phyloP scores from a whole-genome alignment of 2,329 filamentous ascomycete genomes.

The Stromatinia cepivora region DNA sequence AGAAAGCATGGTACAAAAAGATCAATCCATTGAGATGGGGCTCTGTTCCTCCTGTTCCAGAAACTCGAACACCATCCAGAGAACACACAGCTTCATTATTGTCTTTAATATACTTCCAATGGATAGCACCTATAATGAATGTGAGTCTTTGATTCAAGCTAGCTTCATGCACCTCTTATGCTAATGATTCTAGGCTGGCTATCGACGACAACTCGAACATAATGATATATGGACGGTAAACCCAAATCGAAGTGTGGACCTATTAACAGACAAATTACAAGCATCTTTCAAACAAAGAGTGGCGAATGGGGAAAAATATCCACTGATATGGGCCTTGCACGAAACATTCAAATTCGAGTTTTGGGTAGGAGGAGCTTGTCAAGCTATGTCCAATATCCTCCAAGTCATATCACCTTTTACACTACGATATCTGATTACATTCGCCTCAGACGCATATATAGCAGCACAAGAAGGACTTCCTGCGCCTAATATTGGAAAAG shows the following conservation, averaged over 20 bases:
- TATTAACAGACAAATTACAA: conserved; percentile 66
- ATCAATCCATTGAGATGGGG: conserved; percentile 64
- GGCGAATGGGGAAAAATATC: conserved; percentile 67
- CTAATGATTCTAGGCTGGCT: conserved; percentile 62
- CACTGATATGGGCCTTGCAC: conserved; percentile 77
- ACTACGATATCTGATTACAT: conserved; percentile 82
- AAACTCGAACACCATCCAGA: conserved; percentile 55
- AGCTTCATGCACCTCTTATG: conserved; percentile 1
- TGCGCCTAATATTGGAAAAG: conserved; percentile 68
- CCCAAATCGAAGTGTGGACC: conserved; percentile 70
- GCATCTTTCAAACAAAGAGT: conserved; percentile 69
- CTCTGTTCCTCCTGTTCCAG: conserved; percentile 54
- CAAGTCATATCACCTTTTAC: conserved; percentile 84
- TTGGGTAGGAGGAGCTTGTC: conserved; percentile 76
- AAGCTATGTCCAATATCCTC: conserved; percentile 69
- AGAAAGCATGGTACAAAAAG: conserved; percentile 62
- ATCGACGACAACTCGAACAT: conserved; percentile 76
- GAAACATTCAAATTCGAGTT: conserved; percentile 87
- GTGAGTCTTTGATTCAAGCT: conserved; percentile 47
- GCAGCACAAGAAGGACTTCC: conserved; percentile 54
- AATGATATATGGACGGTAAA: conserved; percentile 91
- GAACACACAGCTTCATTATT: conserved; percentile 75
- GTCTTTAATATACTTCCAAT: conserved; percentile 78
- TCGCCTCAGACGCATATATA: conserved; percentile 75
- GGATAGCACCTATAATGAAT: conserved; percentile 86